Conservation (phyloP, 495 filamentous ascomycete species). For the Tuber borchii region DNA sequence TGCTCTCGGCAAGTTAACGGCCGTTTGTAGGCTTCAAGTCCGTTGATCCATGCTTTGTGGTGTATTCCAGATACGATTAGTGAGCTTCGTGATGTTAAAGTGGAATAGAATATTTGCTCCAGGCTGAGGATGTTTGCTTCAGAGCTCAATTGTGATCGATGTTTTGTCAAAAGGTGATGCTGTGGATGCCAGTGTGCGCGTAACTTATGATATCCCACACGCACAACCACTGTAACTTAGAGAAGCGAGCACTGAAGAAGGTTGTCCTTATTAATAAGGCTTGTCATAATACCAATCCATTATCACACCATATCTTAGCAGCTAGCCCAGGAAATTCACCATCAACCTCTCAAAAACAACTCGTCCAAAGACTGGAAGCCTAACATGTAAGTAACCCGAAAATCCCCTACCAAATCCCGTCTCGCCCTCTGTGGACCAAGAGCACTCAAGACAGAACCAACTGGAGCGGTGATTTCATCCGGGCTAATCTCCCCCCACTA, state of each 20-base stretch:
- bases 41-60: not conserved
- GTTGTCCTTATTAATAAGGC: not conserved
- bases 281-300: not conserved
- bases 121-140: not conserved
- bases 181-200: not conserved
- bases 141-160: not conserved
- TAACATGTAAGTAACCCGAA: not conserved
- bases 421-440: not conserved
- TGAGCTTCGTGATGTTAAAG: not conserved
- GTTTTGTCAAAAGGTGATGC: not conserved
- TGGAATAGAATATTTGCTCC: not conserved
- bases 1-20: not conserved
- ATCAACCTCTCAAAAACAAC: not conserved
- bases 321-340: not conserved
- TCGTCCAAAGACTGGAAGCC: not conserved
- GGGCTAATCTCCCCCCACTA: not conserved
- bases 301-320: not conserved
- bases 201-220: not conserved
- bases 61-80: not conserved
- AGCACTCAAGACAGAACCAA: not conserved
- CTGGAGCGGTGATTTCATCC: not conserved
- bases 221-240: not conserved
- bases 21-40: not conserved
- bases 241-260: not conserved
- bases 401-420: not conserved